Conservation (phyloP, 768 basidiomycete genomes). For the Tylopilus rubrobrunneus region DNA sequence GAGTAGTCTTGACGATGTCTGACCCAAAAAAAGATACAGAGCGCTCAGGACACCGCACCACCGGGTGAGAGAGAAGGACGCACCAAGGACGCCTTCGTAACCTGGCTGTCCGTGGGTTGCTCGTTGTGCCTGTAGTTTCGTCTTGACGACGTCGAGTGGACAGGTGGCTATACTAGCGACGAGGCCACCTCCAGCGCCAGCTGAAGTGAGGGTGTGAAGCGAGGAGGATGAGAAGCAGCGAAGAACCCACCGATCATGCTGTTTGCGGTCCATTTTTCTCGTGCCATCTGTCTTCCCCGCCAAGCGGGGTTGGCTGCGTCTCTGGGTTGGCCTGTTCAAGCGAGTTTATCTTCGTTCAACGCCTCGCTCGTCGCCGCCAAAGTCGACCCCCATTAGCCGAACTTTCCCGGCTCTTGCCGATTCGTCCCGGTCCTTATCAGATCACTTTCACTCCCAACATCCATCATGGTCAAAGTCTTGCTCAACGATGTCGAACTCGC, state of each 20-base stretch:
- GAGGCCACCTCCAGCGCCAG: slow-evolving; percentile 94
- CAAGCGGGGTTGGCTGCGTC: slow-evolving; percentile 38
- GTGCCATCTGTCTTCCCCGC: slow-evolving; percentile 68
- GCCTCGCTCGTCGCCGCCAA: background rate
- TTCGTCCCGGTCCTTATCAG: slow-evolving; percentile 3
- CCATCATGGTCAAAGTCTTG: slow-evolving; percentile 45
- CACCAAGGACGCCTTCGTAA: slow-evolving; percentile 77
- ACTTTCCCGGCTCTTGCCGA: slow-evolving; percentile 14
- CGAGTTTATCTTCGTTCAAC: background rate
- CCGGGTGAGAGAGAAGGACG: slow-evolving; percentile 26
- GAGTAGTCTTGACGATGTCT: slow-evolving; percentile 57
- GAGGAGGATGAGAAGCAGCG: background rate
- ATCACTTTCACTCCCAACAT: background rate
- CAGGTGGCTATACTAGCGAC: slow-evolving; percentile 92
- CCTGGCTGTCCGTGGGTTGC: slow-evolving; percentile 61
- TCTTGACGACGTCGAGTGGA: slow-evolving; percentile 97
- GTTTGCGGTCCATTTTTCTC: slow-evolving; percentile 66
- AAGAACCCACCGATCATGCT: slow-evolving; percentile 71
- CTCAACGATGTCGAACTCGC: slow-evolving; percentile 53
- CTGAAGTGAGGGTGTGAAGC: slow-evolving; percentile 33
- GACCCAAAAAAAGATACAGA: slow-evolving; percentile 2
- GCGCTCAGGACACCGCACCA: background rate
- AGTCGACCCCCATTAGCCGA: slow-evolving; percentile 1
- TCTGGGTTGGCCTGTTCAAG: background rate
- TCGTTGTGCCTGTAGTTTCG: slow-evolving; percentile 93